A percentile compares a stretch with the other conserved stretches of the same genome.
phyloP scores from a whole-genome alignment of 208 protist genomes.

The Phytomonas sp. region DNA sequence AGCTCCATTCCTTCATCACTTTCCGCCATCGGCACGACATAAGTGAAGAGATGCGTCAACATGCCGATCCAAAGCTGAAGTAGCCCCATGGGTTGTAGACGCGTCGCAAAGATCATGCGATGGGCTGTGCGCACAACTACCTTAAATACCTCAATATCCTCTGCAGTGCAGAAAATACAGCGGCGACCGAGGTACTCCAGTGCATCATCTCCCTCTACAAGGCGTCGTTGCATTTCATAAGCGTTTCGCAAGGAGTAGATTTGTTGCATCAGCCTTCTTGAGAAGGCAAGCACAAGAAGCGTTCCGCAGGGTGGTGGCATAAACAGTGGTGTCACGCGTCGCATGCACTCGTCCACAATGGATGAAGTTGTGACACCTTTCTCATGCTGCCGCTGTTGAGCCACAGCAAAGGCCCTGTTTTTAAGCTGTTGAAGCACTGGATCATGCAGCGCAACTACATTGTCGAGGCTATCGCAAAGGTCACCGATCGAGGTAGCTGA shows the following conservation, averaged over 20 bases:
- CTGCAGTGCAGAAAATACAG: conserved; percentile 50
- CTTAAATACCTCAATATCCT: conserved; percentile 41
- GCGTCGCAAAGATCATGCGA: conserved; percentile 49
- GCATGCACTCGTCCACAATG: conserved; percentile 19
- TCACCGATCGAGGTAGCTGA: background rate
- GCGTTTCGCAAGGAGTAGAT: conserved; percentile 33
- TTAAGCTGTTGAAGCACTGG: conserved; percentile 12
- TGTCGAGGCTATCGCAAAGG: conserved; percentile 10
- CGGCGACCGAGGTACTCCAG: conserved; percentile 36
- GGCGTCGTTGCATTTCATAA: conserved; percentile 40
- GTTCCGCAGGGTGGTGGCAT: conserved; percentile 30
- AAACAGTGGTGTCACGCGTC: conserved; percentile 17
- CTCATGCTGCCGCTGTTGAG: conserved; percentile 3
- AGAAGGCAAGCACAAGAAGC: conserved; percentile 47
- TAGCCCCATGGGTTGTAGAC: conserved; percentile 36
- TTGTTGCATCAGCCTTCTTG: conserved; percentile 32
- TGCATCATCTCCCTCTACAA: conserved; percentile 26
- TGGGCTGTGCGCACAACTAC: conserved; percentile 39
- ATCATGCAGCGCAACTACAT: conserved; percentile 1
- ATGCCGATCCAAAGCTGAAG: conserved; percentile 67
- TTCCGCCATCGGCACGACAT: conserved; percentile 45
- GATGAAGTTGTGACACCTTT: background rate
- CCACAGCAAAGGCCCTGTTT: background rate
- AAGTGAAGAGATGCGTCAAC: conserved; percentile 53
- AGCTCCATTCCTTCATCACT: conserved; percentile 34